phyloP scores from a whole-genome alignment of 352 stramenopile genomes.

The Peronosclerospora sorghi region DNA sequence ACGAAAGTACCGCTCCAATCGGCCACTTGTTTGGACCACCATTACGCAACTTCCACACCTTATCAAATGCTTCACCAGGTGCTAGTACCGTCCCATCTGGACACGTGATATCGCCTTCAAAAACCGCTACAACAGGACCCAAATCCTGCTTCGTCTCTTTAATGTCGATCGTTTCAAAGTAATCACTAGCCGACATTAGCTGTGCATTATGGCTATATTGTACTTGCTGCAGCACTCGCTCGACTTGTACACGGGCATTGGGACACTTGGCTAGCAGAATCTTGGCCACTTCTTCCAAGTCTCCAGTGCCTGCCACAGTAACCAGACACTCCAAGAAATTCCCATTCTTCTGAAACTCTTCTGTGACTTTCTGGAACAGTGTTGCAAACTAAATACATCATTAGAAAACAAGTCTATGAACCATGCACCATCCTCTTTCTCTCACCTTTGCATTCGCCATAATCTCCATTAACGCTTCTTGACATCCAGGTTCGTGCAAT shows the following conservation, averaged over 20 bases:
- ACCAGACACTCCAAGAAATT: conserved; percentile 47
- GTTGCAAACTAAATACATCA: conserved; percentile 28
- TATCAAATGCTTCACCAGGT: conserved; percentile 61
- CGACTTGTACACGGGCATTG: conserved; percentile 55
- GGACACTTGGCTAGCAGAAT: conserved; percentile 68
- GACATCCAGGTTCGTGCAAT: conserved; percentile 61
- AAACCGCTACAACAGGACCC: conserved; percentile 60
- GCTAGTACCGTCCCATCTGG: conserved; percentile 71
- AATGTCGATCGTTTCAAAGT: conserved; percentile 56
- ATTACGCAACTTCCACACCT: conserved; percentile 84
- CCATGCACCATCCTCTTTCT: neutral
- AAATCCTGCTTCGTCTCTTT: conserved; percentile 66
- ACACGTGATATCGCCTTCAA: conserved; percentile 80
- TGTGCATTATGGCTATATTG: conserved; percentile 61
- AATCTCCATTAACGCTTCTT: conserved; percentile 63
- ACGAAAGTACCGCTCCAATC: conserved; percentile 49
- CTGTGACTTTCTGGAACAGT: conserved; percentile 51
- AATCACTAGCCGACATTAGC: conserved; percentile 57
- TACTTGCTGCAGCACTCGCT: conserved; percentile 61
- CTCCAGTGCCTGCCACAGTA: conserved; percentile 29
- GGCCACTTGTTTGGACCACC: conserved; percentile 67
- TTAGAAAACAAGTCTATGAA: neutral
- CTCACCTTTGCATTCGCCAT: conserved; percentile 45
- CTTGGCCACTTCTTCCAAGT: conserved; percentile 64
- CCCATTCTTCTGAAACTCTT: conserved; percentile 43